Base-by-base conservation (phyloP, 106 monocot genomes). In the Dendrobium nobile region DNA sequence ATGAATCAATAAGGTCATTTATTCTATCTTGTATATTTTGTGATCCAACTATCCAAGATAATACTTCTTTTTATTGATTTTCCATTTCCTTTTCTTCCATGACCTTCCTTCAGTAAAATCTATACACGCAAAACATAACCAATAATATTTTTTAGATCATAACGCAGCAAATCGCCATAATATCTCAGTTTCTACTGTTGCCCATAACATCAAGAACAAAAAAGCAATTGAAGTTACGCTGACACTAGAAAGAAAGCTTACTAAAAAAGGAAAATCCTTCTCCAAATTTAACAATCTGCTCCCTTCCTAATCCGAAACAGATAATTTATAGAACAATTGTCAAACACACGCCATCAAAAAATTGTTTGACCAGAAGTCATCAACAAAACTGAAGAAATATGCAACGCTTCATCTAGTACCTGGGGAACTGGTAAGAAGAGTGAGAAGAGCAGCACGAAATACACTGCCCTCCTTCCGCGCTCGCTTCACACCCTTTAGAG, bases 391-490 rank as follows among this genome's bases (percentile, higher is more conserved):
- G 72, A 72, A 41, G 20, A 74, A 74, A 74, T 7, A 44, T 4
- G 33, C 9, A 37, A 37, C 11, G n/a, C 37, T 37, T 9, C 70
- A 9, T 70, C 70, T 1, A 10, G 45, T 76, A 90, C 96, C 96
- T 96, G 92, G 41, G n/a, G 93, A 96, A 77, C 90, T 94, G 77
- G 96, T 92, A 87, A 96, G 96, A 79, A 90, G 31, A 43, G 93
- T 96, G 81, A 96, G 96, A 16, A 93, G 88, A 76, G 81, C 85
- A 18, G 96, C 90, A 93, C 88, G 20, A 93, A 83, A 80, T 86
- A 88, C 91, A 96, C 83, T 80, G 85, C n/a, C 96, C 93, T 92
- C 87, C 42, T 44, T 73, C 78, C 31, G 40, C 55, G 0, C 48
- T 19, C 9, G 74, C 74, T 40, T 16, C 27, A 13, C 11, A 0